Base-by-base conservation (phyloP, 2,329 filamentous ascomycete species). In the Dactylella cylindrospora region DNA sequence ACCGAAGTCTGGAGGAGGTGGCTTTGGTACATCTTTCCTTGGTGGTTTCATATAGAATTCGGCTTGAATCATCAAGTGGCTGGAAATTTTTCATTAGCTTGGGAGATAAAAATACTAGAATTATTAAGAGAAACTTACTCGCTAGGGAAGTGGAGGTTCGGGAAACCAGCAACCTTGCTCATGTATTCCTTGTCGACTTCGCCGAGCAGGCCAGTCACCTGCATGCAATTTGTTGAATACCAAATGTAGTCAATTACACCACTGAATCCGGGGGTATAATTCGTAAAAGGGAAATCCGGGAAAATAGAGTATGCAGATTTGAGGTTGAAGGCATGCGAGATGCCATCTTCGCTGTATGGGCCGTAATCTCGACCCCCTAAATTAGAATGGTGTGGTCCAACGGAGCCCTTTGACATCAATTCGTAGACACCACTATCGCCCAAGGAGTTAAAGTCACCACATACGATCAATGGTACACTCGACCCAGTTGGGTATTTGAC, bases 181-280 rank as follows among this genome's bases (percentile, higher is more conserved):
- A 95, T 82, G 72, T 95, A 93, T 22, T 88, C 82, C 66, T 84
- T 81, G 72, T 96, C 90, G 2, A 94, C 88, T 35, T 91, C 86
- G 23, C 90, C 90, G 3, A 96, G 83, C 47, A 96, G 74, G 47
- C 86, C 86, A 13, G 88, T 84, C 19, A 94, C 86, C 71, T 93
- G 87, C 36, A 96, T 78, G 17, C 86, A 84, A 73, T 93, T 95
- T 55, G 89, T 91, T 53, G 90, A 90, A 74, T 95, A 98, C 90
- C 90, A 97, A 70, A 98, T 89, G 74, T 97, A 96, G 72, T 98
- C 93, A 67, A 98, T 86, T 54, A 94, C 88, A 65, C 90, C 90
- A 45, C 83, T 82, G 75, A 96, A 98, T n/a, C 84, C 83, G 1
- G 93, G 90, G 10, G 90, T 94, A 74, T 97, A 98, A 74, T 98